Evolutionary conservation across 1,284 basidiomycete species (phyloP).

Genomic region (Cutaneotrichosporon sp.): DNA sequence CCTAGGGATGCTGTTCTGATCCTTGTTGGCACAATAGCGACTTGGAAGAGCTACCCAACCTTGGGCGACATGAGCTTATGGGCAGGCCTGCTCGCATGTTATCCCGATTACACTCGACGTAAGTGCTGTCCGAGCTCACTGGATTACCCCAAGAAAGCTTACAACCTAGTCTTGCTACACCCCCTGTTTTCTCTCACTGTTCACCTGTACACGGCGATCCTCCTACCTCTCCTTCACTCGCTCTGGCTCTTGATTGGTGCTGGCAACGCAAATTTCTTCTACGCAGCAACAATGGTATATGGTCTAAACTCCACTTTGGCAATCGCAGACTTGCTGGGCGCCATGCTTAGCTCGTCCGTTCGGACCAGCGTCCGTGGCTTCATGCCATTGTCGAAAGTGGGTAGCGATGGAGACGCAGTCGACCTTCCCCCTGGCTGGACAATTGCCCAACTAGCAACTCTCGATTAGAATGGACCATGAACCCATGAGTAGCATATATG

Average conservation of each 20-base stretch:
- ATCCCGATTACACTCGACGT: conserved; percentile 60
- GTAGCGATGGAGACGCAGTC: background rate
- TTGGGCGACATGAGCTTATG: conserved; percentile 84
- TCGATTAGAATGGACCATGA: conserved; percentile 1
- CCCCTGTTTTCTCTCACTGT: conserved; percentile 79
- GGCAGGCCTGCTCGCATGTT: conserved; percentile 69
- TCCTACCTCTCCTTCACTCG: conserved; percentile 86
- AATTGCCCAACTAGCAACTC: conserved; percentile 10
- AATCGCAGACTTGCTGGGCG: conserved; percentile 73
- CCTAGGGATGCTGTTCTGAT: conserved; percentile 74
- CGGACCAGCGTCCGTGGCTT: background rate
- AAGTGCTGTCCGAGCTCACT: background rate
- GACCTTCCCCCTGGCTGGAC: background rate
- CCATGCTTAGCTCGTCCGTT: conserved; percentile 32
- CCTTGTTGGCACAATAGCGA: conserved; percentile 68
- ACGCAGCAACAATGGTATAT: conserved; percentile 90
- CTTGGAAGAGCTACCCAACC: conserved; percentile 89
- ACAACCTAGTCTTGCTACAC: conserved; percentile 45
- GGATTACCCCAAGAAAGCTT: conserved; percentile 57
- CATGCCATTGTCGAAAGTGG: too few species aligned
- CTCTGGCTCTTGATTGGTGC: conserved; percentile 88
- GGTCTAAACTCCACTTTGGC: conserved; percentile 80
- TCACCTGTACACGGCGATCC: conserved; percentile 75
- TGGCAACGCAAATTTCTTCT: conserved; percentile 98
- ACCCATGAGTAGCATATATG: background rate